A percentile compares a stretch with the other conserved stretches of the same genome.
Evolutionary conservation across 805 yeast species (phyloP).

Genomic region (Candida stauntonica): DNA sequence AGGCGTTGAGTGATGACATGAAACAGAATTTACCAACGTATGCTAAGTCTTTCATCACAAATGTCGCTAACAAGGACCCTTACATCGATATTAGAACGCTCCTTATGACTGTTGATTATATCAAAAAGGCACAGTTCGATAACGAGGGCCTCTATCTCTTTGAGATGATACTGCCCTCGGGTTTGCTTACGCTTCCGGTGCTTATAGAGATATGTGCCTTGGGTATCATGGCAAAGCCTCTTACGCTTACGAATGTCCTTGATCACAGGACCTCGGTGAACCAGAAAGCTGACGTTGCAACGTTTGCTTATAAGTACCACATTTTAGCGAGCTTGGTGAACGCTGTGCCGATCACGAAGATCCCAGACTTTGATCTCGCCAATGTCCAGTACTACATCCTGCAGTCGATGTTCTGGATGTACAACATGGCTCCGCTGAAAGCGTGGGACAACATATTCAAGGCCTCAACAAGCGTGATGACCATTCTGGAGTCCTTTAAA

Average conservation of each 20-base stretch:
- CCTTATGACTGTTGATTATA: slow-evolving; percentile 11
- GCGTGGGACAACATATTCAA: slow-evolving; percentile 22
- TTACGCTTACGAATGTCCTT: slow-evolving; percentile 14
- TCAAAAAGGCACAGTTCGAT: background rate
- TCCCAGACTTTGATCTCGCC: slow-evolving; percentile 15
- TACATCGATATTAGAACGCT: slow-evolving; percentile 12
- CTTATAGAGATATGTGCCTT: slow-evolving; percentile 13
- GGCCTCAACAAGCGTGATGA: slow-evolving; percentile 21
- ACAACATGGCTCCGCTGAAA: slow-evolving; percentile 22
- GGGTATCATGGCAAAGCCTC: slow-evolving; percentile 19
- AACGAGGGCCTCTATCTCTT: slow-evolving; percentile 8
- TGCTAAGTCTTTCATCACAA: slow-evolving; percentile 13
- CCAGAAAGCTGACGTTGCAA: slow-evolving; percentile 11
- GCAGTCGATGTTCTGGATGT: slow-evolving; percentile 21
- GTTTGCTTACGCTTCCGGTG: slow-evolving; percentile 15
- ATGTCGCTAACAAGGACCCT: slow-evolving; percentile 24
- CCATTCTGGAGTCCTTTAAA: slow-evolving; percentile 20
- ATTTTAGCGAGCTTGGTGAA: slow-evolving; percentile 14
- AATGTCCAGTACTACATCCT: slow-evolving; percentile 17
- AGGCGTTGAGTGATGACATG: slow-evolving; percentile 7
- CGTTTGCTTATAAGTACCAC: slow-evolving; percentile 11
- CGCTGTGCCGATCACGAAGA: slow-evolving; percentile 9
- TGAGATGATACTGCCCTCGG: slow-evolving; percentile 10
- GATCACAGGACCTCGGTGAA: slow-evolving; percentile 10
- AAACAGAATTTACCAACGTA: slow-evolving; percentile 7